phyloP scores from a whole-genome alignment of 495 filamentous ascomycete genomes.

The Lentithecium fluviatile region DNA sequence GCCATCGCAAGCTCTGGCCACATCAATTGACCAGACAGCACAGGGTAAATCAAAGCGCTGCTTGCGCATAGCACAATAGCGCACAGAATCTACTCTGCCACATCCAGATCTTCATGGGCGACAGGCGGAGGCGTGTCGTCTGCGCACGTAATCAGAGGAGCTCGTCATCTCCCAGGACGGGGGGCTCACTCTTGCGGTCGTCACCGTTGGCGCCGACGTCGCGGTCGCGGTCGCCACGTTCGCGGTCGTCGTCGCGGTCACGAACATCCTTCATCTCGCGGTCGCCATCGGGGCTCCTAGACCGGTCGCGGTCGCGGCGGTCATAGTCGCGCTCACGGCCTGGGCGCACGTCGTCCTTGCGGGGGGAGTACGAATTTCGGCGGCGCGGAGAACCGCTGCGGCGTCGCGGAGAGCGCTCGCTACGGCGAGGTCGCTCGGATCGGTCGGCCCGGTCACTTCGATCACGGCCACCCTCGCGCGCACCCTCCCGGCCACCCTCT shows the following conservation, averaged over 20 bases:
- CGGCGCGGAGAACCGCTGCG: conserved; percentile 72
- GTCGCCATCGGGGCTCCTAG: conserved; percentile 60
- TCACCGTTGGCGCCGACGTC: conserved; percentile 73
- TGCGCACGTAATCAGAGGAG: conserved; percentile 34
- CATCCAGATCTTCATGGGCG: conserved; percentile 91
- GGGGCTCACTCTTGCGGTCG: conserved; percentile 79
- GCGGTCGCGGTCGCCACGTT: conserved; percentile 41
- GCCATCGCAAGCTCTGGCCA: background rate
- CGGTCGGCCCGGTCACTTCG: conserved; percentile 37
- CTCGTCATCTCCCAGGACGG: conserved; percentile 13
- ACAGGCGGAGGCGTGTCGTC: conserved; percentile 74
- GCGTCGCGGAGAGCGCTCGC: conserved; percentile 69
- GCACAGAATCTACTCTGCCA: conserved; percentile 68
- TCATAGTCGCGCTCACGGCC: conserved; percentile 75
- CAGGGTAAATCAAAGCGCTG: too few species aligned
- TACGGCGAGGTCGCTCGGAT: conserved; percentile 57
- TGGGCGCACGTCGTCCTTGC: conserved; percentile 66
- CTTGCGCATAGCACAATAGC: background rate
- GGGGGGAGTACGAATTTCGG: conserved; percentile 80
- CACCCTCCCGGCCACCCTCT: too few species aligned
- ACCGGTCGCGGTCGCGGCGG: conserved; percentile 67
- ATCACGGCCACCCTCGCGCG: conserved; percentile 59
- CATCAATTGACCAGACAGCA: background rate
- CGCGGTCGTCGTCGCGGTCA: conserved; percentile 65
- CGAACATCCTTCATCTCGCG: conserved; percentile 60